phyloP scores from a whole-genome alignment of 2,329 filamentous ascomycete genomes.

The Fusarium transvaalense region DNA sequence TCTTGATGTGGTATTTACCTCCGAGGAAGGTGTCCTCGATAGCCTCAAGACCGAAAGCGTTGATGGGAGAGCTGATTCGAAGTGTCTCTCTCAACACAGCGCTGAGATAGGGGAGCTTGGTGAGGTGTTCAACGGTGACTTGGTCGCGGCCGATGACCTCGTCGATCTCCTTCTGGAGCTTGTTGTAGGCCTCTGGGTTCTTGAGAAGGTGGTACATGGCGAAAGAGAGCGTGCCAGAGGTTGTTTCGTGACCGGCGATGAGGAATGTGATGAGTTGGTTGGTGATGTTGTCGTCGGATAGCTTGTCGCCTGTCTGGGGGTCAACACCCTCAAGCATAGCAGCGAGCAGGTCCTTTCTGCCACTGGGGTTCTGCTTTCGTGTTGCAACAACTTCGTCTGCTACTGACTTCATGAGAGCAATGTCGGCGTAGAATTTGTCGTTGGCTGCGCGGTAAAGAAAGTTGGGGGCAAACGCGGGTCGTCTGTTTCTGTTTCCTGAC shows the following conservation, averaged over 20 bases:
- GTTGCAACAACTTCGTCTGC: constrained; percentile 71
- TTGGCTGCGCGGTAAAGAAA: constrained; percentile 64
- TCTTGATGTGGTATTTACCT: constrained; percentile 71
- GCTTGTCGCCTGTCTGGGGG: constrained; percentile 73
- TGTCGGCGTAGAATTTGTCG: constrained; percentile 66
- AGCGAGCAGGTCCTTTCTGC: constrained; percentile 75
- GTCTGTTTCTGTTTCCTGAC: constrained; percentile 62
- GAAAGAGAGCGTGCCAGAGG: constrained; percentile 75
- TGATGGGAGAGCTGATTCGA: constrained; percentile 71
- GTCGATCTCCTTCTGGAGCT: constrained; percentile 77
- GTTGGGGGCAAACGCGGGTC: constrained; percentile 60
- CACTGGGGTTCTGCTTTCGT: constrained; percentile 65
- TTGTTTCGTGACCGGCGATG: constrained; percentile 79
- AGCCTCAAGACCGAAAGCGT: constrained; percentile 67
- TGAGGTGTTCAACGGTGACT: constrained; percentile 71
- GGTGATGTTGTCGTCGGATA: constrained; percentile 72
- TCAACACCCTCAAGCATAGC: constrained; percentile 78
- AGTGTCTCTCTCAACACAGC: constrained; percentile 75
- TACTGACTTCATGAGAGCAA: constrained; percentile 66
- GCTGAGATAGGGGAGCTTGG: constrained; percentile 73
- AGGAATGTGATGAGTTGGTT: constrained; percentile 81
- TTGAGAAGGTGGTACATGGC: constrained; percentile 74
- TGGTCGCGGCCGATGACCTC: constrained; percentile 69
- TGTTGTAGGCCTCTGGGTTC: constrained; percentile 69
- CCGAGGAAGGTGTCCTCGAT: constrained; percentile 66